Conservation (phyloP, 306 rosid genomes). For the Prunus davidiana region DNA sequence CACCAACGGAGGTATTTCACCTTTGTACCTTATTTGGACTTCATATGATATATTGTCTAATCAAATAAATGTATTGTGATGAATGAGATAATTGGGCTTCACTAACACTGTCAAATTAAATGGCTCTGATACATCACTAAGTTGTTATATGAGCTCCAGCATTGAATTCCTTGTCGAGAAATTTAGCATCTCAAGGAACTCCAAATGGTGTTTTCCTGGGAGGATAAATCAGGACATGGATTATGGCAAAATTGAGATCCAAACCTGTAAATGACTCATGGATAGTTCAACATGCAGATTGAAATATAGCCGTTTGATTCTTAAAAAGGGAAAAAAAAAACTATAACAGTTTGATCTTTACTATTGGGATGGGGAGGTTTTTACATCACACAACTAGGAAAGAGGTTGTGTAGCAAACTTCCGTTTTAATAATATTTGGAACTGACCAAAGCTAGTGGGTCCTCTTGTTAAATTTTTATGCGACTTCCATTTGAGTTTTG, state of each 20-base stretch:
- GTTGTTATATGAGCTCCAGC: not conserved
- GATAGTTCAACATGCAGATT: not conserved
- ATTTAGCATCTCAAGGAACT: not conserved
- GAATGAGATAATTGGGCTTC: not conserved
- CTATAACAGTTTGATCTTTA: not conserved
- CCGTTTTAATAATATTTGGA: not conserved
- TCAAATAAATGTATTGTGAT: not conserved
- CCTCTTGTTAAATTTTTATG: not conserved
- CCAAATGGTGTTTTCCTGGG: not conserved
- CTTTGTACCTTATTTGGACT: not conserved
- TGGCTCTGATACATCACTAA: not conserved
- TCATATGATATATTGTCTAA: not conserved
- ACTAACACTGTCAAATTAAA: not conserved
- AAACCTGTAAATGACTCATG: not conserved
- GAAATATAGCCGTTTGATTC: not conserved
- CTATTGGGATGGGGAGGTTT: not conserved
- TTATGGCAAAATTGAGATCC: not conserved
- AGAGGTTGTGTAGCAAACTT: not conserved
- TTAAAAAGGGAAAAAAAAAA: too few species aligned
- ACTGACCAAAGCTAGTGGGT: not conserved
- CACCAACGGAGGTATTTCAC: not conserved
- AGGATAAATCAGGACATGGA: not conserved
- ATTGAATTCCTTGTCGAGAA: not conserved
- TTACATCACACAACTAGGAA: not conserved
- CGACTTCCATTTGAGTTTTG: slow-evolving; percentile 9